A percentile compares a stretch with the other conserved stretches of the same genome.
Evolutionary conservation across 345 rosid species (phyloP).

Genomic region (Excoecaria cochinchinensis): DNA sequence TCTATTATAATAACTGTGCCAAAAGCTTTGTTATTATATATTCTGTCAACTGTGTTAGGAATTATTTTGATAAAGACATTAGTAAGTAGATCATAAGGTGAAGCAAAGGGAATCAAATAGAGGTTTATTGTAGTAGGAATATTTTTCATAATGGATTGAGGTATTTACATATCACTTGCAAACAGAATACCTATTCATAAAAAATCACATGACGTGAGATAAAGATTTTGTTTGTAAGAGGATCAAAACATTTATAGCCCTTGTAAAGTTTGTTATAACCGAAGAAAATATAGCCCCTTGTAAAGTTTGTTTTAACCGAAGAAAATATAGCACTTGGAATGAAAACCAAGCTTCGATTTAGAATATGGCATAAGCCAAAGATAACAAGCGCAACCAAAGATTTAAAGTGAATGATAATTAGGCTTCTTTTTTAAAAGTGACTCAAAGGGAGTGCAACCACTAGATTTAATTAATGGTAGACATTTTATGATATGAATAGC

Average conservation of each 20-base stretch:
- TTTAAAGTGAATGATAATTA: background rate
- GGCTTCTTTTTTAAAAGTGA: background rate
- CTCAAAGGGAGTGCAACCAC: background rate
- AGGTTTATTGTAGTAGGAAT: no score
- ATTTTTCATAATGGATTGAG: no score
- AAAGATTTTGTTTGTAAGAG: background rate
- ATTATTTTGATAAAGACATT: no score
- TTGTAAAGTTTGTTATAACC: conserved; percentile 2
- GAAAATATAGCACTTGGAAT: background rate
- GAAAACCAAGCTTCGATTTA: background rate
- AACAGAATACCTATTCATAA: no score
- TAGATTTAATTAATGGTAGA: background rate
- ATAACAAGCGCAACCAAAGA: conserved; percentile 4
- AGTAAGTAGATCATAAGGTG: no score
- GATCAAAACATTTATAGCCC: conserved; percentile 3
- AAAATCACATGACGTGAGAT: background rate
- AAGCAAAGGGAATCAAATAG: no score
- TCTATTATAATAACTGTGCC: no score
- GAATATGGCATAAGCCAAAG: background rate
- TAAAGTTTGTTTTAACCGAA: background rate
- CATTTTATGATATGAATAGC: background rate
- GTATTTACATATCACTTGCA: no score
- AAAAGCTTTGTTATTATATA: no score
- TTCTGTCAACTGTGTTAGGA: no score
- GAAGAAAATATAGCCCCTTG: conserved; percentile 4